Conservation (phyloP, 1,284 basidiomycete species). For the Sparassis latifolia region DNA sequence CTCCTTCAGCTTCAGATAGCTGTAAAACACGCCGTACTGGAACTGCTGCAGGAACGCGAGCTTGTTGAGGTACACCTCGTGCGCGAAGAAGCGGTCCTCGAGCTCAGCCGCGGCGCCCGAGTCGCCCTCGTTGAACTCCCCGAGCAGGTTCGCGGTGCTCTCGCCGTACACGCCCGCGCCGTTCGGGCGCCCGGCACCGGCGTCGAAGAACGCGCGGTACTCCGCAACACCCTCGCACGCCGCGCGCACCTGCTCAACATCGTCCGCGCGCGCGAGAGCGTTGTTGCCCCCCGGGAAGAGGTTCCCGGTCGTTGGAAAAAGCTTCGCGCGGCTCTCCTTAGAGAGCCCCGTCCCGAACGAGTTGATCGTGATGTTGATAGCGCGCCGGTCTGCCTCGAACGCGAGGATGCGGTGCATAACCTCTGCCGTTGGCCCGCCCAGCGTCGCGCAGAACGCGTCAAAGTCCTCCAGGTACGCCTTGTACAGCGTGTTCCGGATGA, state of each 20-base stretch:
- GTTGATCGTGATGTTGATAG: conserved; percentile 99
- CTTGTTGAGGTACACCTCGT: conserved; percentile 93
- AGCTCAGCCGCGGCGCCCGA: conserved; percentile 60
- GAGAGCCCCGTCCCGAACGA: conserved; percentile 93
- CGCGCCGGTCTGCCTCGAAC: conserved; percentile 96
- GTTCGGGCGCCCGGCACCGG: conserved; percentile 31
- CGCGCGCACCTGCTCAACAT: conserved; percentile 87
- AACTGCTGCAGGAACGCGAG: conserved; percentile 93
- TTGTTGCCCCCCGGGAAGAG: conserved; percentile 97
- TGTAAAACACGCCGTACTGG: conserved; percentile 90
- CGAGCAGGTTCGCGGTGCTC: conserved; percentile 24
- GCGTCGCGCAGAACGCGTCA: conserved; percentile 72
- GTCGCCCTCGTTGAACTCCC: conserved; percentile 30
- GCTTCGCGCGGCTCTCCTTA: conserved; percentile 93
- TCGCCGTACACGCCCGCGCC: conserved; percentile 23
- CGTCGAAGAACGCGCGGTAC: conserved; percentile 88
- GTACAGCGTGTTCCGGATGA: conserved; percentile 99
- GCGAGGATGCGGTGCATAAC: conserved; percentile 87
- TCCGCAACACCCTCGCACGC: conserved; percentile 88
- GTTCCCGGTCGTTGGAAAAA: conserved; percentile 92
- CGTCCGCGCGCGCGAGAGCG: conserved; percentile 88
- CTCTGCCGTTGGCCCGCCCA: conserved; percentile 83
- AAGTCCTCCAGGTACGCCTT: conserved; percentile 99
- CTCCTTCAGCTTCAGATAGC: conserved; percentile 96
- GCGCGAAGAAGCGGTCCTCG: conserved; percentile 94